Conservation (phyloP, 1,284 basidiomycete genomes). For the Moesziomyces antarcticus region DNA sequence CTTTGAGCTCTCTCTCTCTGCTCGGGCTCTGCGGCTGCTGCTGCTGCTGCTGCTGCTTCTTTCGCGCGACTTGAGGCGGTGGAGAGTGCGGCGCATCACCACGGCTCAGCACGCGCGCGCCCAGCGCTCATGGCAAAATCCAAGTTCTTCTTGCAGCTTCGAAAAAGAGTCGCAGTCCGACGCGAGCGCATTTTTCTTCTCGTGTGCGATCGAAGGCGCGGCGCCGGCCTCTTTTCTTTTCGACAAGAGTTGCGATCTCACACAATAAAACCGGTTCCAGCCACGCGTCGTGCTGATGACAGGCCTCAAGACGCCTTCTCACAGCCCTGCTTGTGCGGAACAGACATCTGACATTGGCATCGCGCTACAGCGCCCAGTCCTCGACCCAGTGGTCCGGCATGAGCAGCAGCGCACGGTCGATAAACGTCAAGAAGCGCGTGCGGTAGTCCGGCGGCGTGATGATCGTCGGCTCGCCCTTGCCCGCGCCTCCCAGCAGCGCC, state of each 20-base stretch:
- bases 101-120: conserved; percentile 6
- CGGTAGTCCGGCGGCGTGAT: conserved; percentile 66
- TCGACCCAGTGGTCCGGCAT: conserved; percentile 63
- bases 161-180: conserved; percentile 7
- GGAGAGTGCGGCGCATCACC: conserved; percentile 2
- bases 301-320: neutral
- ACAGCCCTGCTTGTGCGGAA: neutral
- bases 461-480: conserved; percentile 64
- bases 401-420: conserved; percentile 58
- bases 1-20: conserved; percentile 36
- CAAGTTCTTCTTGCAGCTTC: conserved; percentile 47
- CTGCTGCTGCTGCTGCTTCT: conserved; percentile 10
- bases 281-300: neutral
- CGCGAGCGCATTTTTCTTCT: conserved; percentile 10
- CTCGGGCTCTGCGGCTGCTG: neutral
- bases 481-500: conserved; percentile 80
- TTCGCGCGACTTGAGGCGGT: conserved; percentile 23
- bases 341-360: neutral
- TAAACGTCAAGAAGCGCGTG: conserved; percentile 64
- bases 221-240: neutral
- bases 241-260: neutral
- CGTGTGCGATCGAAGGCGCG: conserved; percentile 24
- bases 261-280: neutral
- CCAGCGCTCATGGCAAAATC: neutral
- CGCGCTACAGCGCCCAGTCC: conserved; percentile 46